These are phyloP conservation scores for Boletus edulis DNA, from an alignment of 768 basidiomycete genomes.

Conservation along the genomic window DNA sequence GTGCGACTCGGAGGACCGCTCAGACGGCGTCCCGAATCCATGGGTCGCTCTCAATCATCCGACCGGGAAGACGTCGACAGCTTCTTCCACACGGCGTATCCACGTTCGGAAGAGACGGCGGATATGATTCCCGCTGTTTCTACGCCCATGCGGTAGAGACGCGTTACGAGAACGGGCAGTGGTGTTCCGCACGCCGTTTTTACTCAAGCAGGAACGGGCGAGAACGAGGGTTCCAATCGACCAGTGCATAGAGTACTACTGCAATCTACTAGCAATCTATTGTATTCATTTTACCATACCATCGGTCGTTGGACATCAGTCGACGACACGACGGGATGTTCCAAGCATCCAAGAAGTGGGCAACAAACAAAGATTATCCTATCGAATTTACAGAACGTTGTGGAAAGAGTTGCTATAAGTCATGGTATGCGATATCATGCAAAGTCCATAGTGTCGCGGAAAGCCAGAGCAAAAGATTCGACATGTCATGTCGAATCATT, in stretches of 20 bases:
- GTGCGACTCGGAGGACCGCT: not conserved
- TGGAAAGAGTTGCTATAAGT: not conserved
- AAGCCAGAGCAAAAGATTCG: not conserved
- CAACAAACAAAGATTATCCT: too few relatives aligned
- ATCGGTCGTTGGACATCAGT: too few relatives aligned
- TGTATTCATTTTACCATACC: too few relatives aligned
- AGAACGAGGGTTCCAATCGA: not conserved
- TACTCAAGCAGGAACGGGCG: slow-evolving; percentile 5
- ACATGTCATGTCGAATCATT: slow-evolving; percentile 4
- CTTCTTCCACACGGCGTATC: slow-evolving; percentile 6
- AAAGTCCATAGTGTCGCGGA: not conserved
- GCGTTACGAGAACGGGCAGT: slow-evolving; percentile 6
- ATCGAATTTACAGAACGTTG: too few relatives aligned
- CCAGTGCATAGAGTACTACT: too few relatives aligned
- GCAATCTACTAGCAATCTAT: too few relatives aligned
- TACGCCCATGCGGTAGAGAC: slow-evolving; percentile 4
- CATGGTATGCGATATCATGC: not conserved
- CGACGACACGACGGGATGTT: too few relatives aligned
- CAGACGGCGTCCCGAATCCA: not conserved
- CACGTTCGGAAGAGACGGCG: slow-evolving; percentile 18
- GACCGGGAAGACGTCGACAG: slow-evolving; percentile 12
- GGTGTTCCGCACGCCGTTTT: not conserved
- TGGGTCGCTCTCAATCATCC: not conserved
- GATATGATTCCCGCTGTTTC: slow-evolving; percentile 8
- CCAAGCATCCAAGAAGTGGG: too few relatives aligned